Conservation (phyloP, 495 filamentous ascomycete genomes). For the Penicillium angulare region DNA sequence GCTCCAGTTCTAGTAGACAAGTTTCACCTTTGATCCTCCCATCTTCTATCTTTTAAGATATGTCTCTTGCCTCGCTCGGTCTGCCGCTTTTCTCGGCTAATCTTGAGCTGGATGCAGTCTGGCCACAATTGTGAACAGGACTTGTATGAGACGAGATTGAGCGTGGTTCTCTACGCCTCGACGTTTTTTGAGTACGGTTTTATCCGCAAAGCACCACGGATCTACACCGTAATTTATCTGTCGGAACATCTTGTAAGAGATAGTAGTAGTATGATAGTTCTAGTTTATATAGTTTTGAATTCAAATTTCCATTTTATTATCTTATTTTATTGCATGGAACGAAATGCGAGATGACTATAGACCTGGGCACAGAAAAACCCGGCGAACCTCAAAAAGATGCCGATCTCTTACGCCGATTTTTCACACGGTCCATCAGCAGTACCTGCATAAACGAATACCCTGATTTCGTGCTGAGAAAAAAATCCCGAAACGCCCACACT, state of each 20-base stretch:
- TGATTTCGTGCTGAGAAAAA: neutral
- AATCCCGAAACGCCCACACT: conserved; percentile 4
- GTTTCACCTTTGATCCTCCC: neutral
- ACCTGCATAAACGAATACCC: neutral
- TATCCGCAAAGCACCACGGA: conserved; percentile 37
- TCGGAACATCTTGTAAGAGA: conserved; percentile 39
- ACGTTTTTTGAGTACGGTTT: conserved; percentile 58
- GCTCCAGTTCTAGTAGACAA: too few species aligned
- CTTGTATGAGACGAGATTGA: conserved; percentile 54
- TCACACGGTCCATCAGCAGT: neutral
- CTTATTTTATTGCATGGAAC: too few species aligned
- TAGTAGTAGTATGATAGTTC: too few species aligned
- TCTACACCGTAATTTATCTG: conserved; percentile 52
- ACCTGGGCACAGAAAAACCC: too few species aligned
- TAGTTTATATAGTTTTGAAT: too few species aligned
- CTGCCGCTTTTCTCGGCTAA: conserved; percentile 44
- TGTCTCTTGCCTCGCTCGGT: conserved; percentile 60
- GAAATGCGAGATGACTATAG: too few species aligned
- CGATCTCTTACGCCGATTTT: neutral
- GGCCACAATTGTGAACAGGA: conserved; percentile 14
- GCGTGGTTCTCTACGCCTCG: conserved; percentile 30
- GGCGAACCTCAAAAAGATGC: too few species aligned
- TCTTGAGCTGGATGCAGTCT: conserved; percentile 58
- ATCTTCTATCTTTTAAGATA: neutral
- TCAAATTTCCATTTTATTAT: too few species aligned